Conservation (phyloP, 441 rosid species). For the Theobroma grandiflorum region DNA sequence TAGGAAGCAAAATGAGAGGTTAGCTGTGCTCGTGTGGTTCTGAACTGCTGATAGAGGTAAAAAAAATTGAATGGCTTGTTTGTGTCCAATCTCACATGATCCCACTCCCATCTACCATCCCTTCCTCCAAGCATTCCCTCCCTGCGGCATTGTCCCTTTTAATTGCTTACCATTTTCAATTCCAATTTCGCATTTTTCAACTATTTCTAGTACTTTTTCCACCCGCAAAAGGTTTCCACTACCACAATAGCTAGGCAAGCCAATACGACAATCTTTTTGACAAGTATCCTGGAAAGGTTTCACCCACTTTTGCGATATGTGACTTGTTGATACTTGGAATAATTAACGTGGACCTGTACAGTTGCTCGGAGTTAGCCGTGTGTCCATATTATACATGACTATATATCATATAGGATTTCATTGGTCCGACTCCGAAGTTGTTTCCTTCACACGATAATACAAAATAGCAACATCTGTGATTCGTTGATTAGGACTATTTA, state of each 20-base stretch:
- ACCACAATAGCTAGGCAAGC: not conserved
- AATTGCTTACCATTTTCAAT: not conserved
- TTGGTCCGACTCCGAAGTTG: not conserved
- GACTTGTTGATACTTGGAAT: not conserved
- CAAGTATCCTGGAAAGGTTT: not conserved
- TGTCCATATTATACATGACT: not conserved
- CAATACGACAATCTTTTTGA: not conserved
- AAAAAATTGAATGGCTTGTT: not conserved
- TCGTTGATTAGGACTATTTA: not conserved
- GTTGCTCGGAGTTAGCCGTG: not conserved
- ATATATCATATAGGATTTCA: not conserved
- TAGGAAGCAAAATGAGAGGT: slow-evolving; percentile 13
- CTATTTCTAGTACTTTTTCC: not conserved
- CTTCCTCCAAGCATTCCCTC: not conserved
- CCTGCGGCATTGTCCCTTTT: not conserved
- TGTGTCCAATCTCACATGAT: slow-evolving; percentile 32
- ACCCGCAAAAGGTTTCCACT: not conserved
- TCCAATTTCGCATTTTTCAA: not conserved
- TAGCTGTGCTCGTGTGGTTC: slow-evolving; percentile 37
- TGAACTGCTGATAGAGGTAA: slow-evolving; percentile 24
- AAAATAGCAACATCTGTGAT: not conserved
- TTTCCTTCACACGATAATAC: not conserved
- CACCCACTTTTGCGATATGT: not conserved
- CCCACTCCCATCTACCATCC: slow-evolving; percentile 30
- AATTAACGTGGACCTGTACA: not conserved